Evolutionary conservation across 169 alveolate genomes (phyloP).

Genomic region (Cryptosporidium baileyi): DNA sequence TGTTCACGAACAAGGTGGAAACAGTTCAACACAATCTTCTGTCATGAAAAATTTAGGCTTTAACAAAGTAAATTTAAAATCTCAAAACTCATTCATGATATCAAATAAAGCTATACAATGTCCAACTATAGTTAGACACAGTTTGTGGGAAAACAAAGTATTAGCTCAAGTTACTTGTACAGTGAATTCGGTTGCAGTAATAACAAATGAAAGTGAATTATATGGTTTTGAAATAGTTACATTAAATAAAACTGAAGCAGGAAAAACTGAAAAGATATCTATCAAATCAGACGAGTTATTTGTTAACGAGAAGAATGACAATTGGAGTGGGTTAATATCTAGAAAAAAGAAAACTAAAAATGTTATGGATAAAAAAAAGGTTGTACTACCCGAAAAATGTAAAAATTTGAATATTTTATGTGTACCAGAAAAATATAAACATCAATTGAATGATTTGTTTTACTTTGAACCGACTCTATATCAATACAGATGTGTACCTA

Average conservation of each 20-base stretch:
- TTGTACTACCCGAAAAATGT: slow-evolving; percentile 25
- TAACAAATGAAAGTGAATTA: slow-evolving; percentile 65
- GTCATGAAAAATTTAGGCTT: slow-evolving; percentile 8
- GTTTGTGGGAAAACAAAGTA: slow-evolving; percentile 61
- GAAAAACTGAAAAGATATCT: slow-evolving; percentile 34
- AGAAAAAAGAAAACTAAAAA: slow-evolving; percentile 23
- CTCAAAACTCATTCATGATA: background rate
- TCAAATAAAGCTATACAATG: slow-evolving; percentile 54
- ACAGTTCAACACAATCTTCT: background rate
- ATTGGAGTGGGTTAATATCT: slow-evolving; percentile 29
- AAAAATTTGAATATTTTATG: slow-evolving; percentile 19
- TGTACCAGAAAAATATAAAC: slow-evolving; percentile 33
- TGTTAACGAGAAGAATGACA: background rate
- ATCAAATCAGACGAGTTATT: background rate
- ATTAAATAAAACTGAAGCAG: slow-evolving; percentile 48
- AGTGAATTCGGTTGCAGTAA: slow-evolving; percentile 55
- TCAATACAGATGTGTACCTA: slow-evolving; percentile 59
- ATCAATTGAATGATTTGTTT: slow-evolving; percentile 35
- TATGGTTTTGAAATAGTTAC: slow-evolving; percentile 44
- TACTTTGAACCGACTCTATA: slow-evolving; percentile 59
- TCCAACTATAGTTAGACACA: slow-evolving; percentile 63
- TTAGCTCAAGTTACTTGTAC: slow-evolving; percentile 63
- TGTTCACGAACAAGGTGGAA: slow-evolving; percentile 21
- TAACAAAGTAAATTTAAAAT: slow-evolving; percentile 26
- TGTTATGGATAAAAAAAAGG: slow-evolving; percentile 39